Conservation (phyloP, 1,139 yeast genomes). For the Saccharomyces hybrid region DNA sequence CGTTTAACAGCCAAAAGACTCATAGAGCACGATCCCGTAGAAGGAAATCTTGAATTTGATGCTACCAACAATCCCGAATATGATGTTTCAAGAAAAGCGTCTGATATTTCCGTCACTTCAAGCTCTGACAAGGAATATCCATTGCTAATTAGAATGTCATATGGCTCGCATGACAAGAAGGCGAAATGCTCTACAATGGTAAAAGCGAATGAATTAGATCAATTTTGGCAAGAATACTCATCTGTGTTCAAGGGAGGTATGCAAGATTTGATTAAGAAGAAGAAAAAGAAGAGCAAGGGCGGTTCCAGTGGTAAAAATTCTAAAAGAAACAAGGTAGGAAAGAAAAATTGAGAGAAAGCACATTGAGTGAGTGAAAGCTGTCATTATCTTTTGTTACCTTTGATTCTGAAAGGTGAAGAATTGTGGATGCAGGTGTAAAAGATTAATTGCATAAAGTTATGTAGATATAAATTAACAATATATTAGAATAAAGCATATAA, state of each 20-base stretch:
- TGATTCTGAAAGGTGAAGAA: conserved; percentile 3
- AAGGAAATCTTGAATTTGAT: conserved; percentile 25
- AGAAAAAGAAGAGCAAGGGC: conserved; percentile 51
- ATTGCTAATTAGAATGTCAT: conserved; percentile 48
- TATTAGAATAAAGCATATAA: conserved; percentile 1
- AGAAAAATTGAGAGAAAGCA: conserved; percentile 3
- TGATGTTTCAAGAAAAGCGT: conserved; percentile 26
- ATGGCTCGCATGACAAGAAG: conserved; percentile 46
- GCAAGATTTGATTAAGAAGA: conserved; percentile 55
- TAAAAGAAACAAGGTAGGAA: conserved; percentile 8
- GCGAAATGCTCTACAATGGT: conserved; percentile 60
- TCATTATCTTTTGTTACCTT: not conserved
- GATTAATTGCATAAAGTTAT: conserved; percentile 1
- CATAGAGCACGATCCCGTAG: conserved; percentile 23
- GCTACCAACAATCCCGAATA: conserved; percentile 19
- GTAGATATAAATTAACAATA: conserved; percentile 1
- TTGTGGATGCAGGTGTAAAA: conserved; percentile 3
- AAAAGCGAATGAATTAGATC: conserved; percentile 46
- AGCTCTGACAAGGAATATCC: conserved; percentile 35
- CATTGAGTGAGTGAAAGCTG: not conserved
- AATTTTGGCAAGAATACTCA: conserved; percentile 65
- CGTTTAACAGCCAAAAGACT: conserved; percentile 26
- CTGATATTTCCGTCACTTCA: conserved; percentile 7
- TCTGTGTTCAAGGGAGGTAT: conserved; percentile 56
- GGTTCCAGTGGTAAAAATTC: conserved; percentile 21